phyloP scores from a whole-genome alignment of 768 basidiomycete genomes.

The Lactarius vividus region DNA sequence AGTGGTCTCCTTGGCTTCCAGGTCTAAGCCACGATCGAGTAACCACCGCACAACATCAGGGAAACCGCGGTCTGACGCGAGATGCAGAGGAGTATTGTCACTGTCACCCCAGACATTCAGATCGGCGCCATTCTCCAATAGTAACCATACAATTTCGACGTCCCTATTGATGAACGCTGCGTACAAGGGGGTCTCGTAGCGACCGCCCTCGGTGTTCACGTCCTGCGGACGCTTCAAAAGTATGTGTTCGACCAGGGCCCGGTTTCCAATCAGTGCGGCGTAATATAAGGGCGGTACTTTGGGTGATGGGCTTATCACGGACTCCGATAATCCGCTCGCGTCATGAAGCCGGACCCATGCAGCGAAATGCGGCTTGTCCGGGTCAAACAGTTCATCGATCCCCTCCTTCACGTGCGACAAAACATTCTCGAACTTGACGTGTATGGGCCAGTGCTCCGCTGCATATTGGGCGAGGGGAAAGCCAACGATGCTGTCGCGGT shows the following conservation, averaged over 20 bases:
- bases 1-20: background rate
- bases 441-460: background rate
- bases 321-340: background rate
- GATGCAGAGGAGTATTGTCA: background rate
- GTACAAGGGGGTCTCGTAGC: background rate
- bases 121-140: background rate
- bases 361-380: background rate
- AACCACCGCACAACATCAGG: background rate
- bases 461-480: background rate
- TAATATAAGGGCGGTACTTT: background rate
- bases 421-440: background rate
- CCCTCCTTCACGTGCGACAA: background rate
- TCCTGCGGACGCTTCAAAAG: background rate
- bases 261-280: background rate
- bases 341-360: background rate
- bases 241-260: background rate
- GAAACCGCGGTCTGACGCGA: accelerated
- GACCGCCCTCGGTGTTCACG: background rate
- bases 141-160: background rate
- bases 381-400: background rate
- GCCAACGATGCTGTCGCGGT: background rate
- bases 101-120: background rate
- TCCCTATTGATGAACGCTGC: background rate
- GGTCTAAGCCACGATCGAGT: background rate
- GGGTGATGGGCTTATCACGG: background rate